phyloP scores from a whole-genome alignment of 73 alveolate species.

The Diophrys appendiculata region DNA sequence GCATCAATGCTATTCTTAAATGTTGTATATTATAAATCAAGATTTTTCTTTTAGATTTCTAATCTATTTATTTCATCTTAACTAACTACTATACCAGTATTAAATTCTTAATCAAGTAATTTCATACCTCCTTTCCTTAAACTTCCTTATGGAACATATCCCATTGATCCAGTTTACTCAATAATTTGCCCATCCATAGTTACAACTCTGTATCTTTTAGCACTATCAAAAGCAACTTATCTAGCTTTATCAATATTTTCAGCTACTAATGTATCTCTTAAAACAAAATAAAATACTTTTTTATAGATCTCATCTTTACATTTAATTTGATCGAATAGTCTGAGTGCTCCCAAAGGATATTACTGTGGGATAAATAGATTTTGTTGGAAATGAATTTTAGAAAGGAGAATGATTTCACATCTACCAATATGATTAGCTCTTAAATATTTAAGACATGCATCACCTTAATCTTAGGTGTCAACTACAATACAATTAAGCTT shows the following conservation, averaged over 20 bases:
- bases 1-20: too few species aligned
- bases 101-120: too few species aligned
- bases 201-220: not conserved
- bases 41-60: too few species aligned
- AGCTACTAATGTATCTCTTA: not conserved
- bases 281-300: slow-evolving; percentile 51
- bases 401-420: slow-evolving; percentile 69
- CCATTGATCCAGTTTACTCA: not conserved
- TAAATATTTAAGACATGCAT: slow-evolving; percentile 56
- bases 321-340: slow-evolving; percentile 62
- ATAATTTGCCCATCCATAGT: not conserved
- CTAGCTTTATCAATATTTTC: not conserved
- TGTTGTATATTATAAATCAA: too few species aligned
- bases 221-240: not conserved
- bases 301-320: slow-evolving; percentile 38
- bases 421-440: slow-evolving; percentile 72
- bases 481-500: slow-evolving; percentile 76
- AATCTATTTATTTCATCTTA: too few species aligned
- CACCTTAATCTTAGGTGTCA: slow-evolving; percentile 69
- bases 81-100: not conserved
- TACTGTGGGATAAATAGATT: slow-evolving; percentile 28
- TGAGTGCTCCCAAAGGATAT: slow-evolving; percentile 16
- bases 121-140: not conserved
- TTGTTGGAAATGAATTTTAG: slow-evolving; percentile 49
- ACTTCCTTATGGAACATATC: too few species aligned